Base-by-base conservation (phyloP, 2,329 filamentous ascomycete genomes). In the Cytospora mali region DNA sequence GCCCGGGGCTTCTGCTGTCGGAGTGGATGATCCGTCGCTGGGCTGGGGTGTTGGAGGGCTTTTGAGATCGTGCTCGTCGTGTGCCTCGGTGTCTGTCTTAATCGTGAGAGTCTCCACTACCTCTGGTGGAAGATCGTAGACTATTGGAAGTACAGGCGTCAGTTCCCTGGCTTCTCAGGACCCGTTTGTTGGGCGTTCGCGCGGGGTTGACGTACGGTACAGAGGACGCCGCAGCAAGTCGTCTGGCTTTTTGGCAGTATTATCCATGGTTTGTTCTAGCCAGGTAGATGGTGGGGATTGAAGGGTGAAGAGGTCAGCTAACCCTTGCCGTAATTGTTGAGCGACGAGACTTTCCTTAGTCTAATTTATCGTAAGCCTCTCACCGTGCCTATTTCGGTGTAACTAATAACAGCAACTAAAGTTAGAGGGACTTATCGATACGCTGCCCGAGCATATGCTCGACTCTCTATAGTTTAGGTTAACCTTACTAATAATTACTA, bases 41-140 rank as follows among this genome's bases (percentile, higher is more conserved):
- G 67, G 39, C 16, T 66, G 62, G 14, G 64, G 54, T 11, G 65
- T 64, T 6, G 68, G 63, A 23, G 69, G 63, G 42, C 70, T 65
- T 58, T 76, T 72, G 29, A 69, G 59, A 53, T 76, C 74, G 42
- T 70, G 62, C 59, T 78, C 77, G 18, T 80, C 66, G 58, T 65
- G 66, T 10, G 66, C 39, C 46, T 72, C 73, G 46, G 72, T 75
- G 62, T 81, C 79, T 53, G 77, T 75, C 72, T 87, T 88, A 65
- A 84, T 80, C 11, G 84, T 81, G 68, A 96, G 80, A 3, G 86
- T 89, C 58, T 81, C 79, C 39, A 96, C 80, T 53, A 96, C 83
- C 72, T 93, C 86, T 64, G 83, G 79, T 0, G 92, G 92, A 27
- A 97, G 84, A 74, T 96, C 89, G 75, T 93, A 97, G 62, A 94